These are phyloP conservation scores for Dioscorea cayenensis DNA, from an alignment of 116 monocot species.

Conservation along the genomic window DNA sequence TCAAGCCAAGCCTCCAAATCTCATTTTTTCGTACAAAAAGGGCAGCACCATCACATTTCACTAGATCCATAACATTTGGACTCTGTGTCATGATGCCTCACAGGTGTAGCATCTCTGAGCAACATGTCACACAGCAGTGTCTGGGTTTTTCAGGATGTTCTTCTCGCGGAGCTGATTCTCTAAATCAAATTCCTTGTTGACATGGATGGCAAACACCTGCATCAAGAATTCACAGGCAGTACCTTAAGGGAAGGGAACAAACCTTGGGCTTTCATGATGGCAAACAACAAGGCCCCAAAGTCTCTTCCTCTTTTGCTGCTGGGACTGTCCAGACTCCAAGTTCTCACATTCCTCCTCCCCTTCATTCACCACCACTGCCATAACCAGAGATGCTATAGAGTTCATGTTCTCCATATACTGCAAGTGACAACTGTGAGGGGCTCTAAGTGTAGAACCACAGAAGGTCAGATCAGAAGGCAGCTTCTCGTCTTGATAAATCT, in stretches of 20 bases:
- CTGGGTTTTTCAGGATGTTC: slow-evolving; percentile 62
- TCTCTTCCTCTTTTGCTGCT: slow-evolving; percentile 48
- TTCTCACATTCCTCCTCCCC: slow-evolving; percentile 36
- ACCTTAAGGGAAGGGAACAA: slow-evolving; percentile 71
- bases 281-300: slow-evolving; percentile 91
- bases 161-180: slow-evolving; percentile 75
- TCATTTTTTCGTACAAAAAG: slow-evolving; percentile 54
- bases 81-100: slow-evolving; percentile 58
- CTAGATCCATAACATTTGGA: slow-evolving; percentile 87
- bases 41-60: slow-evolving; percentile 84
- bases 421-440: slow-evolving; percentile 78
- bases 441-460: slow-evolving; percentile 68
- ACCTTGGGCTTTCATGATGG: slow-evolving; percentile 76
- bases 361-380: slow-evolving; percentile 78
- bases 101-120: slow-evolving; percentile 56
- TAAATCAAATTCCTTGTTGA: slow-evolving; percentile 84
- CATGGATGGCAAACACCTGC: slow-evolving; percentile 86
- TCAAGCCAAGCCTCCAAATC: slow-evolving; percentile 39
- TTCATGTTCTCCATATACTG: slow-evolving; percentile 97
- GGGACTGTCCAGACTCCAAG: slow-evolving; percentile 8
- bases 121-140: slow-evolving; percentile 81
- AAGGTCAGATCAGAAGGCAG: slow-evolving; percentile 48
- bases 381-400: slow-evolving; percentile 79
- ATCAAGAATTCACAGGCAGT: slow-evolving; percentile 84
- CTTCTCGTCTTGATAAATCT: slow-evolving; percentile 51